Conservation (phyloP, 2,329 filamentous ascomycete species). For the Colletotrichum sp. region DNA sequence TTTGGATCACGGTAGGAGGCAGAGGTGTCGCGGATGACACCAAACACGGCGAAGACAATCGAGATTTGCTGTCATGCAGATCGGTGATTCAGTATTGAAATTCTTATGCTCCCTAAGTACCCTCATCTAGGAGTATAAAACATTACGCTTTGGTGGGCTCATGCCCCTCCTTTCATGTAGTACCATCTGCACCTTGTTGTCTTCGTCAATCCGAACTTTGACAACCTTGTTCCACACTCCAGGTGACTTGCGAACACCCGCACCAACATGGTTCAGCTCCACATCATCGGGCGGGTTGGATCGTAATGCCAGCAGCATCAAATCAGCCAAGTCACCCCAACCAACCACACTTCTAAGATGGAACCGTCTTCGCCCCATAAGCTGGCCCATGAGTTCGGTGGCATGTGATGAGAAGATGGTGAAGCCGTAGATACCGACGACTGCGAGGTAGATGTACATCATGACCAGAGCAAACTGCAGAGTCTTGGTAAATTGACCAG, state of each 20-base stretch:
- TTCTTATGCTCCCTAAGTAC: no score
- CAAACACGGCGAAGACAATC: no score
- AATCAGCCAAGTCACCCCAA: not conserved
- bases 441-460: conserved; percentile 5
- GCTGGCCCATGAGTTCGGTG: not conserved
- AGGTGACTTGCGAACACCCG: not conserved
- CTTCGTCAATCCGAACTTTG: not conserved
- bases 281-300: not conserved
- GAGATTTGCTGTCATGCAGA: no score
- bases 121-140: not conserved
- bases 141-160: not conserved
- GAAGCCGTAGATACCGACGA: not conserved
- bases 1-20: no score
- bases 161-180: not conserved
- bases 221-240: not conserved
- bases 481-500: not conserved
- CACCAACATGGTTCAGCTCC: not conserved
- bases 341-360: not conserved
- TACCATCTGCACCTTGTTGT: not conserved
- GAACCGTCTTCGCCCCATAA: not conserved
- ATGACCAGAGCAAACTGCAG: not conserved
- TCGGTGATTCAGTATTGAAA: no score
- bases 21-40: no score
- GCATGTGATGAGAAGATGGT: not conserved
- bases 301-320: not conserved